These are phyloP conservation scores for Nadsonia fulvescens DNA, from an alignment of 805 yeast genomes.

Conservation along the genomic window DNA sequence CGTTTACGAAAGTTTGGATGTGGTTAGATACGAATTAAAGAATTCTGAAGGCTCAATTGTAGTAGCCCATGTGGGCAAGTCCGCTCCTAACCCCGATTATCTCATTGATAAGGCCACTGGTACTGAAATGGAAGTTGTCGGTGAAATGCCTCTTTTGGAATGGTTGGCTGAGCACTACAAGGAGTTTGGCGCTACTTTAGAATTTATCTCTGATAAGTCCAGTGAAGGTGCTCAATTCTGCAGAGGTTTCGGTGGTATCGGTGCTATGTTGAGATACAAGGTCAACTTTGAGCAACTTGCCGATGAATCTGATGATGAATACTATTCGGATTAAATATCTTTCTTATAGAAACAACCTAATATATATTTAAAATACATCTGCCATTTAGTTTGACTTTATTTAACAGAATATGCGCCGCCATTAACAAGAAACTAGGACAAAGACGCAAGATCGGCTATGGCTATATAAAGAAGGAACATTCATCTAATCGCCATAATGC, in stretches of 20 bases:
- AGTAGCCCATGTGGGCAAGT: conserved; percentile 55
- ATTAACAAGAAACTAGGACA: too few species aligned
- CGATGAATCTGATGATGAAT: conserved; percentile 79
- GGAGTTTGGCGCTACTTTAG: conserved; percentile 85
- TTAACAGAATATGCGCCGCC: too few species aligned
- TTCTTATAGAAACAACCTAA: not conserved
- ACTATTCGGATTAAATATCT: conserved; percentile 32
- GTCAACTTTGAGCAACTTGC: conserved; percentile 91
- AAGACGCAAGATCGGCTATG: too few species aligned
- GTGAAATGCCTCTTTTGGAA: conserved; percentile 75
- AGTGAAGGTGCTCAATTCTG: conserved; percentile 98
- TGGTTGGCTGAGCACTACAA: conserved; percentile 97
- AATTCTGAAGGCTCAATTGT: conserved; percentile 67
- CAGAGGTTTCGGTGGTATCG: conserved; percentile 97
- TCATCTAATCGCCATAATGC: too few species aligned
- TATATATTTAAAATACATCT: conserved; percentile 1
- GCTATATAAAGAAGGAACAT: too few species aligned
- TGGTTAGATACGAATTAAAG: conserved; percentile 65
- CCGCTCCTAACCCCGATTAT: conserved; percentile 54
- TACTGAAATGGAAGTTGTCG: conserved; percentile 73
- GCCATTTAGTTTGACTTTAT: conserved; percentile 1
- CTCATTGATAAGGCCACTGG: conserved; percentile 74
- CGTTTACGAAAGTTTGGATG: conserved; percentile 82
- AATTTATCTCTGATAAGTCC: conserved; percentile 90
- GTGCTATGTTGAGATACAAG: conserved; percentile 89